Conservation (phyloP, 768 basidiomycete species). For the Termitomyces eurrhizus region DNA sequence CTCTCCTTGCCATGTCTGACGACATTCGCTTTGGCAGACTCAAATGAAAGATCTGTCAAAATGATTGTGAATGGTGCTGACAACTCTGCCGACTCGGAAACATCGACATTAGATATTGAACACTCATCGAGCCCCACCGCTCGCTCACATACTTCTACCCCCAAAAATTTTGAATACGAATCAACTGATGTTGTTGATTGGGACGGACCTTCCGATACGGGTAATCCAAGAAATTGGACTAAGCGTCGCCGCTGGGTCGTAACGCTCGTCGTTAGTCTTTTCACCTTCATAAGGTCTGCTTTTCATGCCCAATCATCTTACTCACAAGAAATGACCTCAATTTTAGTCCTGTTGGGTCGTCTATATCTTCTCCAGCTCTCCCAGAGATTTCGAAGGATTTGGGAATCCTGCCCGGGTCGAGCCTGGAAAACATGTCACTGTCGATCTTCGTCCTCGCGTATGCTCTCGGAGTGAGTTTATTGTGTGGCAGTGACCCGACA, state of each 20-base stretch:
- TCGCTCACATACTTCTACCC: neutral
- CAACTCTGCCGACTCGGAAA: constrained; percentile 4
- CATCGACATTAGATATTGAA: constrained; percentile 4
- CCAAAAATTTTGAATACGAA: constrained; percentile 1
- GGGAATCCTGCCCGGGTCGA: constrained; percentile 25
- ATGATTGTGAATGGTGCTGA: neutral
- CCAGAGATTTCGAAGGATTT: constrained; percentile 25
- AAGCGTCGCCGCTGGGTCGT: constrained; percentile 43
- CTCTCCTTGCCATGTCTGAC: neutral
- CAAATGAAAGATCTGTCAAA: neutral
- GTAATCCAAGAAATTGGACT: constrained; percentile 40
- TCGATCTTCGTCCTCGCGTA: constrained; percentile 42
- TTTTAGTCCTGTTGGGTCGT: constrained; percentile 29
- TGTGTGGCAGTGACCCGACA: neutral
- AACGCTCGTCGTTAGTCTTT: constrained; percentile 46
- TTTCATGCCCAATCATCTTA: neutral
- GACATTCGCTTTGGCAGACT: neutral
- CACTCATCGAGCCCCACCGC: neutral
- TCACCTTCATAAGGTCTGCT: constrained; percentile 44
- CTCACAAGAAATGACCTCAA: neutral
- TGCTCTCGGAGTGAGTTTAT: constrained; percentile 26
- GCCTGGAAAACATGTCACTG: constrained; percentile 35
- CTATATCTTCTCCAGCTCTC: constrained; percentile 27
- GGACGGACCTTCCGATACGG: constrained; percentile 25
- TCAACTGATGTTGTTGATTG: constrained; percentile 20